These are phyloP conservation scores for Trametes hirsuta DNA, from an alignment of 1,284 basidiomycete species.

Conservation along the genomic window DNA sequence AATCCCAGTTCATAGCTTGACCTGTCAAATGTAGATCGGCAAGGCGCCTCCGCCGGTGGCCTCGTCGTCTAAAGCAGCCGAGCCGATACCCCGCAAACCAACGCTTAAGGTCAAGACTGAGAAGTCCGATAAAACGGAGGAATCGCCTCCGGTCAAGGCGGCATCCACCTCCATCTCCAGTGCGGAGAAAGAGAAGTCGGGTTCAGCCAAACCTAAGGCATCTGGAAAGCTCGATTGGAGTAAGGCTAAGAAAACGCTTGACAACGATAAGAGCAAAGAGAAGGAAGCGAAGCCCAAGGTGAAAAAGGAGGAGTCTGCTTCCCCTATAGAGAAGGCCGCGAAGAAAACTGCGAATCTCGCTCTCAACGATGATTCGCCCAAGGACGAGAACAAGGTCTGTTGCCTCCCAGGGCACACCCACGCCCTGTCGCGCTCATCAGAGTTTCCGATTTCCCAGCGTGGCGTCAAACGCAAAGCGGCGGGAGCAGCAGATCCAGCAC, in stretches of 20 bases:
- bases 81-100: slow-evolving; percentile 18
- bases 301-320: slow-evolving; percentile 23
- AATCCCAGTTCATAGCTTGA: background rate
- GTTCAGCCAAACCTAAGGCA: slow-evolving; percentile 44
- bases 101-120: slow-evolving; percentile 29
- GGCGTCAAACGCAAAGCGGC: slow-evolving; percentile 61
- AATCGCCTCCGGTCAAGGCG: slow-evolving; percentile 2
- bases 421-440: background rate
- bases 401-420: background rate
- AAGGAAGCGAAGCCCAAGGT: slow-evolving; percentile 15
- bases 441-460: slow-evolving; percentile 40
- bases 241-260: slow-evolving; percentile 56
- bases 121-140: slow-evolving; percentile 4
- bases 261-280: slow-evolving; percentile 20
- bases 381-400: slow-evolving; percentile 25
- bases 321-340: slow-evolving; percentile 20
- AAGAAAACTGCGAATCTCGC: slow-evolving; percentile 29
- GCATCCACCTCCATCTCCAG: slow-evolving; percentile 13
- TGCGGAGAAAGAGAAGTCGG: slow-evolving; percentile 26
- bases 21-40: slow-evolving; percentile 16
- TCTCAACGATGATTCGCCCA: slow-evolving; percentile 23
- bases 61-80: slow-evolving; percentile 34
- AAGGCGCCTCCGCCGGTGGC: slow-evolving; percentile 24
- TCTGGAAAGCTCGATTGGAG: slow-evolving; percentile 66
- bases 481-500: slow-evolving; percentile 12